A percentile compares a stretch with the other conserved stretches of the same genome.
Evolutionary conservation across 2,329 filamentous ascomycete genomes (phyloP).

Genomic region (Alternaria sp.): DNA sequence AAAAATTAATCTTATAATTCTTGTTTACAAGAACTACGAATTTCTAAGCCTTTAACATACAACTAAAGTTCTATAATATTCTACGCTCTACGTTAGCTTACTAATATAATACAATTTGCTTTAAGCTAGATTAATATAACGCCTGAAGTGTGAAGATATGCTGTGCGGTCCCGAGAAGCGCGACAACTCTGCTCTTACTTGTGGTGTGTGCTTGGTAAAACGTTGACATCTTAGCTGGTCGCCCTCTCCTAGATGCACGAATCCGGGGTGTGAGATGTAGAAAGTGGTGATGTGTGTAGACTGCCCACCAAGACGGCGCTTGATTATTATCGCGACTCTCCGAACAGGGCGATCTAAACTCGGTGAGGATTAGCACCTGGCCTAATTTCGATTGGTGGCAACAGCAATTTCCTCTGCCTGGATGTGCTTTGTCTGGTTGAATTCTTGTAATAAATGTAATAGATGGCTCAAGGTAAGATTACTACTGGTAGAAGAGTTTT

Average conservation of each 20-base stretch:
- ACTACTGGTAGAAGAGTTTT: not conserved
- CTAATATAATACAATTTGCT: too few relatives aligned
- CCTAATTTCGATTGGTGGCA: not conserved
- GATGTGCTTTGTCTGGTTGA: not conserved
- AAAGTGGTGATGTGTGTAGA: constrained; percentile 5
- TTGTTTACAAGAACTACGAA: too few relatives aligned
- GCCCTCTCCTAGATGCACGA: not conserved
- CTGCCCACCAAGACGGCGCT: constrained; percentile 22
- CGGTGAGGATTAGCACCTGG: constrained; percentile 7
- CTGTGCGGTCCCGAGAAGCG: not conserved
- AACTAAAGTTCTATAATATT: too few relatives aligned
- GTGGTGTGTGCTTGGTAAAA: not conserved
- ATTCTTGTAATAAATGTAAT: not conserved
- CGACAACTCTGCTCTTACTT: not conserved
- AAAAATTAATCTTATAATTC: too few relatives aligned
- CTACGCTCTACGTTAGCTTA: too few relatives aligned
- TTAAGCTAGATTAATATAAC: too few relatives aligned
- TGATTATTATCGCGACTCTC: constrained; percentile 26
- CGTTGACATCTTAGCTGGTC: not conserved
- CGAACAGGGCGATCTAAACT: constrained; percentile 9
- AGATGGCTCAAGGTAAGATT: not conserved
- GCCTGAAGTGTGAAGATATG: too few relatives aligned
- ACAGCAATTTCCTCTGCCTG: not conserved
- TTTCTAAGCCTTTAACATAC: too few relatives aligned
- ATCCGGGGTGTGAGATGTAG: constrained; percentile 1